phyloP scores from a whole-genome alignment of 352 stramenopile genomes.

The Peronosclerospora sorghi region DNA sequence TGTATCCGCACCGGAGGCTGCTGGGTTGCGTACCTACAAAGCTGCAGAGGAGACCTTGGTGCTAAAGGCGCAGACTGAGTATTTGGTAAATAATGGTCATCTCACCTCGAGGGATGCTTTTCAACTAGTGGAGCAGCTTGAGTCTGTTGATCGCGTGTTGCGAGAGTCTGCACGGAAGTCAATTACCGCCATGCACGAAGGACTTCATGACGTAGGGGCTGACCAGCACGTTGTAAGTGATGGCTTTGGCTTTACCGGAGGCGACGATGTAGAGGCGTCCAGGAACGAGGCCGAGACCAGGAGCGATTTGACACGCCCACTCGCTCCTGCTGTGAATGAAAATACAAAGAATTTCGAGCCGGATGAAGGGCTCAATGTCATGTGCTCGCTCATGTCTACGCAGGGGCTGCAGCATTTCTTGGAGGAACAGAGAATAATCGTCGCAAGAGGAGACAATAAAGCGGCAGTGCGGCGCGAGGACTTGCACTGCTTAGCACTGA shows the following conservation, averaged over 20 bases:
- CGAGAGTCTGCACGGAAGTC: slow-evolving; percentile 46
- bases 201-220: slow-evolving; percentile 23
- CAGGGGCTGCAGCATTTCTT: slow-evolving; percentile 56
- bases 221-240: slow-evolving; percentile 15
- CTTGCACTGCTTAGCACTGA: slow-evolving; percentile 62
- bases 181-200: slow-evolving; percentile 50
- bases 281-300: slow-evolving; percentile 7
- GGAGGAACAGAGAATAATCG: slow-evolving; percentile 40
- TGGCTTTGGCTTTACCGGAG: slow-evolving; percentile 20
- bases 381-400: slow-evolving; percentile 77
- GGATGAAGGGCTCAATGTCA: slow-evolving; percentile 51
- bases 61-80: slow-evolving; percentile 65
- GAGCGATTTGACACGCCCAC: not conserved
- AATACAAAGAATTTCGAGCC: slow-evolving; percentile 8
- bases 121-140: slow-evolving; percentile 51
- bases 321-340: not conserved
- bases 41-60: slow-evolving; percentile 29
- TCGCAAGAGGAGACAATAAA: slow-evolving; percentile 17
- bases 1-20: not conserved
- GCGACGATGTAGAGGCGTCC: slow-evolving; percentile 6
- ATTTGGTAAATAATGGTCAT: slow-evolving; percentile 49
- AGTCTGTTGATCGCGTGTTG: slow-evolving; percentile 33
- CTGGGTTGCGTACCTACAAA: slow-evolving; percentile 1
- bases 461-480: slow-evolving; percentile 36
- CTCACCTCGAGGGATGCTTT: slow-evolving; percentile 61